Evolutionary conservation across 108 stramenopile genomes (phyloP).

Genomic region (Nannochloropsis gaditana): DNA sequence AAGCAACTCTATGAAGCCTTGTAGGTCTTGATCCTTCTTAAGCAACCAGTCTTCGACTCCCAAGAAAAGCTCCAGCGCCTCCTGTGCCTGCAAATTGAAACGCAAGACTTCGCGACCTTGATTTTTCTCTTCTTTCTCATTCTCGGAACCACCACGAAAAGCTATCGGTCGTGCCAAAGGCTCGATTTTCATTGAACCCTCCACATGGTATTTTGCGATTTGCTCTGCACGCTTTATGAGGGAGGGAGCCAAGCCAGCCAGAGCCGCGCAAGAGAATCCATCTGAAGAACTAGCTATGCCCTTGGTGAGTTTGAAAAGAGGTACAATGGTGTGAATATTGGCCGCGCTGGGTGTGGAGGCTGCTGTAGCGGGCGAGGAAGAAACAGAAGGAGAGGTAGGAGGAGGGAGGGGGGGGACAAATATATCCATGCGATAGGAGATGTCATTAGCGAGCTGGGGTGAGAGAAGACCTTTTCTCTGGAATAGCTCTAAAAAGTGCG

Average conservation of each 20-base stretch:
- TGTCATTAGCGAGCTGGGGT: constrained; percentile 64
- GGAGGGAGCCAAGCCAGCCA: constrained; percentile 62
- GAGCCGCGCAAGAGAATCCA: constrained; percentile 80
- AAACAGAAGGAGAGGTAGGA: neutral
- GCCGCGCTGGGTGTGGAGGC: neutral
- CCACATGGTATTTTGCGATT: neutral
- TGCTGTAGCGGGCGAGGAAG: neutral
- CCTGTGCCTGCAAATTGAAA: neutral
- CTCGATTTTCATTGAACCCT: neutral
- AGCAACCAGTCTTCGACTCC: neutral
- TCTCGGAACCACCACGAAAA: neutral
- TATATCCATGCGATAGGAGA: constrained; percentile 75
- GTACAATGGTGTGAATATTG: constrained; percentile 26
- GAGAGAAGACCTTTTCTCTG: constrained; percentile 63
- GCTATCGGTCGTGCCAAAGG: neutral
- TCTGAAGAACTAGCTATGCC: constrained; percentile 79
- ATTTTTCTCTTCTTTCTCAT: neutral
- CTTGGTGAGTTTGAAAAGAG: constrained; percentile 79
- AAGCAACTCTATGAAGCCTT: neutral
- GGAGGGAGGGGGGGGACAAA: constrained; percentile 57
- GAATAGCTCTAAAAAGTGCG: constrained; percentile 91
- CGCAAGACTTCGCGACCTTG: neutral
- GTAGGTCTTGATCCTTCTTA: neutral
- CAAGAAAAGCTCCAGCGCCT: neutral
- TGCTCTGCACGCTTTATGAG: neutral